Evolutionary conservation across 2,329 filamentous ascomycete genomes (phyloP).

Genomic region (Davidsoniella australis): DNA sequence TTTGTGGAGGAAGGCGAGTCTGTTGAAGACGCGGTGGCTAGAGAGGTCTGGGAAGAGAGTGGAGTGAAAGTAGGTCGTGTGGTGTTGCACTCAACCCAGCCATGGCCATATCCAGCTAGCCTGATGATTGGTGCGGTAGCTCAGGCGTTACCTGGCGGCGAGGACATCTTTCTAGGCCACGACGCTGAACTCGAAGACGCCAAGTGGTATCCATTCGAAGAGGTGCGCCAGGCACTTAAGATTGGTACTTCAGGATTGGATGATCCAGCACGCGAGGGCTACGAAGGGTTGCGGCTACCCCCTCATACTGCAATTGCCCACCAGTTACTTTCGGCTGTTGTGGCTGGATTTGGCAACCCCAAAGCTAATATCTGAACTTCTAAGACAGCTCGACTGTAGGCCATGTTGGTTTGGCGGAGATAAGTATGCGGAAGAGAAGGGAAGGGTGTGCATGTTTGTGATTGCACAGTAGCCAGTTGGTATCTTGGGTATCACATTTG

Average conservation of each 20-base stretch:
- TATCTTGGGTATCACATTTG: too few relatives aligned
- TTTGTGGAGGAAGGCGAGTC: constrained; percentile 77
- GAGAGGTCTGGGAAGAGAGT: constrained; percentile 76
- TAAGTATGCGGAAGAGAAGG: neutral
- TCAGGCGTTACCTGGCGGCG: constrained; percentile 62
- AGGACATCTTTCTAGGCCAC: constrained; percentile 66
- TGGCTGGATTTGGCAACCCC: constrained; percentile 39
- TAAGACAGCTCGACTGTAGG: neutral
- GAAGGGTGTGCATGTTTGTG: too few relatives aligned
- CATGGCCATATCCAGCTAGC: constrained; percentile 74
- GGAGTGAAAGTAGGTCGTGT: constrained; percentile 63
- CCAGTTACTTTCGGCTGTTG: constrained; percentile 65
- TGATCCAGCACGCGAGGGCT: constrained; percentile 43
- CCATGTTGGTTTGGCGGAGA: neutral
- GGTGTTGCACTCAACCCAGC: constrained; percentile 67
- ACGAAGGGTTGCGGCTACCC: constrained; percentile 62
- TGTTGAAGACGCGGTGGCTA: constrained; percentile 65
- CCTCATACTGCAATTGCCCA: constrained; percentile 84
- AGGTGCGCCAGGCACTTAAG: constrained; percentile 57
- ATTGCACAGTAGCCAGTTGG: too few relatives aligned
- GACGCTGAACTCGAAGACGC: constrained; percentile 85
- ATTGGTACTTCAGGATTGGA: constrained; percentile 45
- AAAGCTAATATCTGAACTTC: constrained; percentile 1
- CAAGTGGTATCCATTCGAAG: constrained; percentile 70
- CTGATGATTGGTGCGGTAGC: constrained; percentile 80